Evolutionary conservation across 2,329 filamentous ascomycete genomes (phyloP), one percentile per base, ranked within the genome.

Genomic region (Gyromitra esculenta): DNA sequence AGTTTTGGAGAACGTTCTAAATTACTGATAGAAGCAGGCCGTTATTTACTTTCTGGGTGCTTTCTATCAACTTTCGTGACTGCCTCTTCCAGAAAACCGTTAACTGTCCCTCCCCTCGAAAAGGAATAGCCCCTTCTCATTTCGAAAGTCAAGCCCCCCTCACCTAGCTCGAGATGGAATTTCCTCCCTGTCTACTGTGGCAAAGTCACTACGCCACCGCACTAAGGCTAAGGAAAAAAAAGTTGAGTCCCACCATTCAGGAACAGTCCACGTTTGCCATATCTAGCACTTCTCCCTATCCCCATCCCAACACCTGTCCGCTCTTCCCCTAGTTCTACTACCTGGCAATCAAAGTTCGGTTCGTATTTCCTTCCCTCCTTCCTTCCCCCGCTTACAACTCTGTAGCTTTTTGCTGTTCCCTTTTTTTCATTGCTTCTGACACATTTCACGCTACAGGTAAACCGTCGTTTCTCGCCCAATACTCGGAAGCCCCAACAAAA

Each of bases 121-220:
- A 37, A 25, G 39, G 56, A 37, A 48, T 69, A 67, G 63, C 25
- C 31, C 62, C 13, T 9, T 18, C 43, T 11, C 21, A 13, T 39
- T 41, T 37, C 3, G 4, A 13, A n/a, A n/a, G 15, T 15, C 43
- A 45, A 45, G 43, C 43, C 50, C 8, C 7, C 4, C 18, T 8
- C 18, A 21, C 18, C 2, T 21, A 18, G 7, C 13, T 13, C 21
- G 9, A 57, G 54, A 18, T 37, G 11, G 25, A 35, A 37, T 8
- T 15, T 21, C 50, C 11, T 1, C 15, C 11, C 15, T 5, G 25
- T 31, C 25, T 31, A 5, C 5, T 63, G 57, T 75, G 72, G 72
- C 65, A 5, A 62, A 76, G 68, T 72, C 37, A 76, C 73, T 73
- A 60, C 45, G 73, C 68, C 68, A 50, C 52, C 31, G 31, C 39